Base-by-base conservation (phyloP, 2,329 filamentous ascomycete species). In the Colletotrichum sp. region DNA sequence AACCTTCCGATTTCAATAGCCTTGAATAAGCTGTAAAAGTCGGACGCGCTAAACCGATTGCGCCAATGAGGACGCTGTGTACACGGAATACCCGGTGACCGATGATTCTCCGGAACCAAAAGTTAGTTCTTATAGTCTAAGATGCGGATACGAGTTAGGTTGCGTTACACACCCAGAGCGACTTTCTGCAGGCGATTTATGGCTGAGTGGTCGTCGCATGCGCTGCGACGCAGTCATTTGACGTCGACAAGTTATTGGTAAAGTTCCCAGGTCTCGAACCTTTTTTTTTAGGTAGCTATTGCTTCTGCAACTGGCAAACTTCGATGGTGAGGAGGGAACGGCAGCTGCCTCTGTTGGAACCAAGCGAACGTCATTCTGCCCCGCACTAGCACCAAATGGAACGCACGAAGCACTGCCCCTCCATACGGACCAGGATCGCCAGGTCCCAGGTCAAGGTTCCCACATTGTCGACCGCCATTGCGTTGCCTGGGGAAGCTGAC, bases 41-140 rank as follows among this genome's bases (percentile, higher is more conserved):
- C 73, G 65, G 66, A 75, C 66, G 73, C 73, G 69, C 73, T 73
- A 66, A 73, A 51, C 73, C 73, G 70, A 75, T 75, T 75, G 72
- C 72, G 72, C 72, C 72, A 75, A 65, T 55, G 61, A 70, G 72
- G 70, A 73, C 57, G 43, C n/a, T 51, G 43, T 21, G 43, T 13
- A 21, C 6, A 13, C 12, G 43, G n/a, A 13, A 21, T 13, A 21
- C 43, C 43, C n/a, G 43, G 13, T 51, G n/a, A 51, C 54, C 54
- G 15, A 57, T 57, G 15, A 57, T 27, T 31, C 27, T 57, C 24
- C 54, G 24, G 1, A 1, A 5, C 3, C 54, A 11, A 31, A 57
- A 27, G 54, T 57, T 6, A 6, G 9, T 11, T 21, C 1, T 12
- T 51, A 51, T 51, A 51, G 43, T 21, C n/a, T n/a, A 51, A 1